Evolutionary conservation across 108 stramenopile species (phyloP).

Genomic region (Skeletonema menzelii): DNA sequence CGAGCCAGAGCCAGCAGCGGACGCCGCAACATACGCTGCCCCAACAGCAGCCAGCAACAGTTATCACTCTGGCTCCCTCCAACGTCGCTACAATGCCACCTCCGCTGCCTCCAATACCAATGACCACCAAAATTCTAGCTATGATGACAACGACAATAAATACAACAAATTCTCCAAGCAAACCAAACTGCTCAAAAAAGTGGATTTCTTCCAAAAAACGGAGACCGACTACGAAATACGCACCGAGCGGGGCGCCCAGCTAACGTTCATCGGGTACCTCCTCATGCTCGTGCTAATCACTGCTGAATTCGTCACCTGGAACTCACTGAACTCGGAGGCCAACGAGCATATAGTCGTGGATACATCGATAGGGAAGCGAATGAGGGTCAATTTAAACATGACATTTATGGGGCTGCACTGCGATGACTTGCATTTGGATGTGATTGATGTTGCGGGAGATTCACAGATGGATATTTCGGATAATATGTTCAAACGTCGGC

Average conservation of each 20-base stretch:
- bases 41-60: conserved; percentile 2
- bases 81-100: conserved; percentile 8
- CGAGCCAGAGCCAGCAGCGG: conserved; percentile 19
- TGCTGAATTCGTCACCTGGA: conserved; percentile 64
- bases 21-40: conserved; percentile 3
- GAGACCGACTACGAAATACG: conserved; percentile 72
- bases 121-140: conserved; percentile 1
- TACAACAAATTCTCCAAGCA: conserved; percentile 32
- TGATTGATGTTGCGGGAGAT: conserved; percentile 98
- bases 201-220: conserved; percentile 88
- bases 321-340: conserved; percentile 44
- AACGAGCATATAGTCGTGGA: conserved; percentile 73
- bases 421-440: conserved; percentile 95
- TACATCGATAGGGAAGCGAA: conserved; percentile 83
- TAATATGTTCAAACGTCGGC: conserved; percentile 60
- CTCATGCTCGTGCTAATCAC: conserved; percentile 58
- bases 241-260: conserved; percentile 67
- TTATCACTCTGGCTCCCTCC: background rate
- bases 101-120: conserved; percentile 14
- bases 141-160: conserved; percentile 14
- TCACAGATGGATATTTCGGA: conserved; percentile 93
- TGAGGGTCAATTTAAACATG: conserved; percentile 93
- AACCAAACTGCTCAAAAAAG: conserved; percentile 17
- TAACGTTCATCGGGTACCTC: conserved; percentile 55
- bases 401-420: conserved; percentile 95